Evolutionary conservation across 2,329 filamentous ascomycete genomes (phyloP), one percentile per base, ranked within the genome.

Genomic region (Drechslerella stenobrocha): DNA sequence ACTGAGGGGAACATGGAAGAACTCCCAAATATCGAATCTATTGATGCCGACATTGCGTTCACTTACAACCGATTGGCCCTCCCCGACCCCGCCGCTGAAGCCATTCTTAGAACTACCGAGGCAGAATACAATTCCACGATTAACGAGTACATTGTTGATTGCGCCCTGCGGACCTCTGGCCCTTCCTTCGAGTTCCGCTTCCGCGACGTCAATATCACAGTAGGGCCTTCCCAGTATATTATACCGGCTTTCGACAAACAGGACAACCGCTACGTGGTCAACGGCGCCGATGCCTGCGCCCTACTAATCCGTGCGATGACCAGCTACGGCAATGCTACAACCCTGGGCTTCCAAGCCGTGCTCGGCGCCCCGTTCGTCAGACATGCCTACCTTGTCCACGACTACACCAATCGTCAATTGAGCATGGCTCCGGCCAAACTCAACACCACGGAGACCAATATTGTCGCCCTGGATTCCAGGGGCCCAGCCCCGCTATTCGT

Each of bases 331-430:
- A 50, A 58, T 20, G 60, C 60, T 3, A 65, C 60, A 6, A 37
- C 57, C 24, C 42, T 65, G 6, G 60, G 60, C 3, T 65, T 58
- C 42, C 46, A 65, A 28, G 60, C 60, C 22, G 60, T 65, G 2
- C 52, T 65, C 2, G 60, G 60, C 8, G 52, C 37, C 3, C 60
- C 60, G 24, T 65, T 65, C 32, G 60, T 52, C 3, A 47, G 60
- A 35, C 60, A 65, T 50, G 53, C 60, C 11, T 65, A 65, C 20
- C 52, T 65, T 9, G 60, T 65, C 3, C 60, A 65, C 18, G 60
- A 65, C 26, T 65, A 65, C 30, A 42, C 28, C 0, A 65, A 65
- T 24, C 52, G 60, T 46, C 60, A 65, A 15, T 22, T 65, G 23
- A 65, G 60, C 52, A 58, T 65, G n/a, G 60, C 60, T 4, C 47